Conservation (phyloP, 768 basidiomycete genomes). For the Lactarius sanguifluus region DNA sequence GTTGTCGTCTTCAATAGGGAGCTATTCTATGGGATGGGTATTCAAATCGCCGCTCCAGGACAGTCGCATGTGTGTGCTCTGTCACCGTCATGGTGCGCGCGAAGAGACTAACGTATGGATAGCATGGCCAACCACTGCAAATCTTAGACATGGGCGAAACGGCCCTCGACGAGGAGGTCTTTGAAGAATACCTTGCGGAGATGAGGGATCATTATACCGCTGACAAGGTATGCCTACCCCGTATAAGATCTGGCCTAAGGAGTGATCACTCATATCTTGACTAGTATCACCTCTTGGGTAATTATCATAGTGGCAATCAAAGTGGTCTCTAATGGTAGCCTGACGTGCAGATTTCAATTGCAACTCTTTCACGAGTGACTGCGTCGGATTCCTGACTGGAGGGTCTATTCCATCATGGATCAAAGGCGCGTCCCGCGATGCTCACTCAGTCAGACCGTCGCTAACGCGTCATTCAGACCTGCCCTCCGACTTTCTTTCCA, state of each 20-base stretch:
- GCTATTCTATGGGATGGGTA: slow-evolving; percentile 89
- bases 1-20: slow-evolving; percentile 86
- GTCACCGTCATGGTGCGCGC: slow-evolving; percentile 4
- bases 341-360: slow-evolving; percentile 77
- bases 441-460: background rate
- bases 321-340: slow-evolving; percentile 3
- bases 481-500: slow-evolving; percentile 82
- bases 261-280: slow-evolving; percentile 2
- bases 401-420: slow-evolving; percentile 78
- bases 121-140: slow-evolving; percentile 77
- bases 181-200: slow-evolving; percentile 76
- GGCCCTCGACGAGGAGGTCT: slow-evolving; percentile 78
- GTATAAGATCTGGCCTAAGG: background rate
- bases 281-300: slow-evolving; percentile 86
- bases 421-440: slow-evolving; percentile 53
- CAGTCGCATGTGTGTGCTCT: slow-evolving; percentile 67
- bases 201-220: slow-evolving; percentile 82
- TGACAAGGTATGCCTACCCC: slow-evolving; percentile 62
- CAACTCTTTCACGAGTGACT: slow-evolving; percentile 91
- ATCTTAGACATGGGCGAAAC: slow-evolving; percentile 78
- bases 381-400: slow-evolving; percentile 84
- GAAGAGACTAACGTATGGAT: background rate
- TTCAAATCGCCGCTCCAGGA: slow-evolving; percentile 68
- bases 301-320: too few relatives aligned
- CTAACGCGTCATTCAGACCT: slow-evolving; percentile 47